Evolutionary conservation across 768 basidiomycete genomes (phyloP), one percentile per base, ranked within the genome.

Genomic region (Plicaturopsis crispa): DNA sequence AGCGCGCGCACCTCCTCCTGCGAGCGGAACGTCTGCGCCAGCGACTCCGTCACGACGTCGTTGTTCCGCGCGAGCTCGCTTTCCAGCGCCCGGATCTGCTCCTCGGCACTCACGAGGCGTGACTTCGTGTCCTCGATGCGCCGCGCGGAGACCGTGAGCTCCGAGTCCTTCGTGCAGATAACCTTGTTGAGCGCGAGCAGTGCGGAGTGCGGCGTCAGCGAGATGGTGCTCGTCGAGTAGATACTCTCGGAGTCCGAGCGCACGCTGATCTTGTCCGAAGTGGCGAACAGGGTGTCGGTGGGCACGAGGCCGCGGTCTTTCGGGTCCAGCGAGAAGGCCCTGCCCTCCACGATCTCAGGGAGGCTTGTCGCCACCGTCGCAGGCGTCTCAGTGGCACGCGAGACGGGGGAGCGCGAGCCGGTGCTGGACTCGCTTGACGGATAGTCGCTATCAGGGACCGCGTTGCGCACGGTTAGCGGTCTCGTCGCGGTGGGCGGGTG

Each of bases 291-390:
- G n/a, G 10, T 30, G 10, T 30, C 10, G 28, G 28, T 10, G 28
- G 28, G 10, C 28, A 30, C n/a, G 28, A 30, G 28, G 28, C 10
- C 28, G 10, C 28, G 28, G 44, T 43, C 14, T 48, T 46, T 0
- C 44, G 12, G 7, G 18, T 36, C 6, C 20, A 19, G 23, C 11
- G 39, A 41, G 26, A 40, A 42, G 13, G 23, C 20, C 28, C 28
- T 10, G 10, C 28, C n/a, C 28, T n/a, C 10, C 28, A 48, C 34
- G 60, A 31, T 3, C 24, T 39, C 7, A 58, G 53, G 17, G 49
- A 60, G 17, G 59, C 48, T 18, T 38, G 40, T 11, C 38, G 43
- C 56, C 56, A 58, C 24, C 56, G 42, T 10, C 45, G 43, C 43
- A 58, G n/a, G n/a, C n/a, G n/a, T n/a, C n/a, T n/a, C n/a, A n/a